Evolutionary conservation across 2,329 filamentous ascomycete genomes (phyloP), one percentile per base, ranked within the genome.

Genomic region (Blastomyces silverae): DNA sequence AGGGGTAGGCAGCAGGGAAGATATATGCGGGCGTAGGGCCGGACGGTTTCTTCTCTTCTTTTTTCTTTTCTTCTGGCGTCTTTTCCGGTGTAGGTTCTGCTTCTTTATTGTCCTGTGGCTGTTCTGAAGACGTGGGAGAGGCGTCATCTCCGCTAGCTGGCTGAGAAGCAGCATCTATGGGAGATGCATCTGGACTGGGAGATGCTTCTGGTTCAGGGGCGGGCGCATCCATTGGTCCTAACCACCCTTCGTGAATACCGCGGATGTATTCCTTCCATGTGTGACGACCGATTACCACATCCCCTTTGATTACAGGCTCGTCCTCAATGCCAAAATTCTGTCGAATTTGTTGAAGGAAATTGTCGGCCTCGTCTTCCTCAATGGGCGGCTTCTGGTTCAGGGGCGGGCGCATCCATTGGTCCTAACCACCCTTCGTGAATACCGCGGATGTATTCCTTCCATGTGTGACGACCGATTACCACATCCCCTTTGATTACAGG

Each of bases 251-350:
- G 75, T 99, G 94, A 69, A 97, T 74, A 57, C 94, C 94, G 65
- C 92, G 84, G 31, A 97, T 81, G 75, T 97, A 99, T 78, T 99
- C 94, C 79, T 97, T 99, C 94, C 94, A 99, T 11, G 93, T 88
- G 74, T 97, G 90, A 64, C 93, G 82, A 15, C 94, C 94, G 71
- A 99, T 86, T 22, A 97, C 87, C 62, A 99, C 83, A 74, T 97
- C 93, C 56, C 94, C 94, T 67, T 84, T 84, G 28, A 89, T 81
- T 11, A 90, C 92, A 3, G 87, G 82, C 72, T 89, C 93, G 44
- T 90, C 86, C 34, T 80, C 82, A 11, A 93, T 84, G 7, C 88
- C 88, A 66, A 87, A 86, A 68, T 81, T 84, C 72, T 82, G 80
- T 70, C 92, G 84, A 62, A 89, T 79, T 11, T 84, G 81, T 65